phyloP scores from a whole-genome alignment of 1,284 basidiomycete genomes.

The Ceratobasidium sp. region DNA sequence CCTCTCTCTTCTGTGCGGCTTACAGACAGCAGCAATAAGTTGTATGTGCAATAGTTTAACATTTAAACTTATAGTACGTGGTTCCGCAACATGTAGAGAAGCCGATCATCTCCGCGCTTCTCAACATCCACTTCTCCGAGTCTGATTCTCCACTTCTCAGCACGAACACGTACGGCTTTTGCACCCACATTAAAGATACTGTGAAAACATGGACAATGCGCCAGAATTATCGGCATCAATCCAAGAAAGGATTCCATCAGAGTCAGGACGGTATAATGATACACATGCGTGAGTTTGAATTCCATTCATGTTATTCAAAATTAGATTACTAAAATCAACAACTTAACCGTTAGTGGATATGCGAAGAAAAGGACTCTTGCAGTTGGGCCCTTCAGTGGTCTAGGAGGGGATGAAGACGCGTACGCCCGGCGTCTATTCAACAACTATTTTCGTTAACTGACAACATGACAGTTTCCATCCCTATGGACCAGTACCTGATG shows the following conservation, averaged over 20 bases:
- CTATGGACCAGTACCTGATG: constrained; percentile 22
- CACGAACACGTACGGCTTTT: no score
- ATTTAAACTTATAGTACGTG: no score
- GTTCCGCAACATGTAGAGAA: no score
- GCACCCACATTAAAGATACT: no score
- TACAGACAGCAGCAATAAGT: no score
- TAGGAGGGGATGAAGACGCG: constrained; percentile 29
- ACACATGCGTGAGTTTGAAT: constrained; percentile 17
- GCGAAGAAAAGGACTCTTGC: constrained; percentile 21
- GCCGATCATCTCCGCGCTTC: no score
- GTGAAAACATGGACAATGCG: neutral
- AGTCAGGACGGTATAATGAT: constrained; percentile 26
- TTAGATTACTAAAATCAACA: neutral
- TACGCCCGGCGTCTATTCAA: neutral
- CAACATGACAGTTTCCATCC: constrained; percentile 1
- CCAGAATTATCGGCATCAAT: constrained; percentile 4
- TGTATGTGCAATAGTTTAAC: no score
- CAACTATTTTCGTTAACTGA: neutral
- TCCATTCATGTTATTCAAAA: neutral
- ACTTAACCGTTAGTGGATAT: constrained; percentile 3
- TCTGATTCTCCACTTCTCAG: no score
- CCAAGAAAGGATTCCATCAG: constrained; percentile 25
- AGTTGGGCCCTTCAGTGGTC: neutral
- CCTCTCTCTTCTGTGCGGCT: no score
- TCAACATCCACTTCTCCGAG: no score